These are phyloP conservation scores for Ascochyta clinopodiicola DNA, from an alignment of 2,329 filamentous ascomycete genomes.

Conservation along the genomic window DNA sequence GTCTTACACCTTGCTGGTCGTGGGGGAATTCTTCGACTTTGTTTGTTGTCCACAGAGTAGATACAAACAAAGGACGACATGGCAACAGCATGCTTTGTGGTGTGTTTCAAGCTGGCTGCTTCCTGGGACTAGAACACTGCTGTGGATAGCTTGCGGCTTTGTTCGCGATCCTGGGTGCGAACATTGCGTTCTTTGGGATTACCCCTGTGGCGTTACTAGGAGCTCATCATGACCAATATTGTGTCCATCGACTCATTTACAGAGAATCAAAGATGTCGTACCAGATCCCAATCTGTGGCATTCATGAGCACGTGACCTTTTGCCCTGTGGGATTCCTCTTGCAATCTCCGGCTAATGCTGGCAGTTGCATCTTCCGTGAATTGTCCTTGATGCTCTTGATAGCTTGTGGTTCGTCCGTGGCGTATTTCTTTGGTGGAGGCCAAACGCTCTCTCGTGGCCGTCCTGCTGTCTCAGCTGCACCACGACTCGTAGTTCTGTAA, in stretches of 20 bases:
- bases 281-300: not conserved
- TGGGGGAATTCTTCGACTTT: not conserved
- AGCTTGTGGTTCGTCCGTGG: not conserved
- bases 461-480: not conserved
- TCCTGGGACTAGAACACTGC: not conserved
- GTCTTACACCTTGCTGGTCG: not conserved
- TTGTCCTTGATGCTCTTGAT: not conserved
- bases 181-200: not conserved
- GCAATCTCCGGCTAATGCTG: not conserved
- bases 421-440: not conserved
- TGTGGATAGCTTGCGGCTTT: not conserved
- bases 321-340: not conserved
- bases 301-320: not conserved
- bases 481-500: not conserved
- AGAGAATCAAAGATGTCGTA: not conserved
- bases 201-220: slow-evolving; percentile 5
- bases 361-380: not conserved
- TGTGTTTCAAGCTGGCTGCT: not conserved
- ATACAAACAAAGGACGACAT: not conserved
- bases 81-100: not conserved
- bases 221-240: not conserved
- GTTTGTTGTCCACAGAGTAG: not conserved
- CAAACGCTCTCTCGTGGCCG: not conserved
- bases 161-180: not conserved
- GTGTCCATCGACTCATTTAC: not conserved